Evolutionary conservation across 352 stramenopile genomes (phyloP).

Genomic region (Pelagophyceae sp.): DNA sequence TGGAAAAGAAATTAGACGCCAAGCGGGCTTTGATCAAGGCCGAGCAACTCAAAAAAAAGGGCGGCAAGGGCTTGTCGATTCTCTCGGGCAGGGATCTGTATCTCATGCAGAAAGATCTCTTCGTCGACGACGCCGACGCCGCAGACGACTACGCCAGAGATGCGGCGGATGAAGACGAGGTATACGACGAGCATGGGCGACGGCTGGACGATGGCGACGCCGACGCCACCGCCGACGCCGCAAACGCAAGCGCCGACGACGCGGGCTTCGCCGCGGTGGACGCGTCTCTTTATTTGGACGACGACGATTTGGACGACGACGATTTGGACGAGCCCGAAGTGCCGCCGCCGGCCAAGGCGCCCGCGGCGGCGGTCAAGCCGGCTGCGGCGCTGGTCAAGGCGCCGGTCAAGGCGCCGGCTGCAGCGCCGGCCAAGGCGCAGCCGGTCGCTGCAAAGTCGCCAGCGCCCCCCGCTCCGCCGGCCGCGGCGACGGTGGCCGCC

Average conservation of each 20-base stretch:
- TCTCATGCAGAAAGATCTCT: constrained; percentile 65
- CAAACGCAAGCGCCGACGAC: background rate
- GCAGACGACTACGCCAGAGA: constrained; percentile 13
- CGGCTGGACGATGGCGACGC: constrained; percentile 38
- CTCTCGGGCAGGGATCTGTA: constrained; percentile 63
- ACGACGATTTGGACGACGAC: background rate
- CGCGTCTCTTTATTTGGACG: background rate
- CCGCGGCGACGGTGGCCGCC: too few species aligned
- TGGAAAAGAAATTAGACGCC: constrained; percentile 18
- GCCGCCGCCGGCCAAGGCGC: too few species aligned
- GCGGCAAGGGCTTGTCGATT: constrained; percentile 58
- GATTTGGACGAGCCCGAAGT: too few species aligned
- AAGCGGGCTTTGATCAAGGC: constrained; percentile 43
- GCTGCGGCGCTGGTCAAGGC: too few species aligned
- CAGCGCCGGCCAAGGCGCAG: too few species aligned
- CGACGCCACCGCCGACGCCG: background rate
- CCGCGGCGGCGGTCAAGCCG: too few species aligned
- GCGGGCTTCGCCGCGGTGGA: background rate
- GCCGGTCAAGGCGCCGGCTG: too few species aligned
- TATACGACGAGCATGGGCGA: constrained; percentile 51
- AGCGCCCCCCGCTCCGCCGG: too few species aligned
- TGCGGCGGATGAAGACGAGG: constrained; percentile 41
- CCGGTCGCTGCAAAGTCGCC: too few species aligned
- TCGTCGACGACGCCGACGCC: constrained; percentile 47
- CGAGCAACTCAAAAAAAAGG: constrained; percentile 65